Conservation (phyloP, 2,329 filamentous ascomycete species). For the Penicillium fuscoglaucum region DNA sequence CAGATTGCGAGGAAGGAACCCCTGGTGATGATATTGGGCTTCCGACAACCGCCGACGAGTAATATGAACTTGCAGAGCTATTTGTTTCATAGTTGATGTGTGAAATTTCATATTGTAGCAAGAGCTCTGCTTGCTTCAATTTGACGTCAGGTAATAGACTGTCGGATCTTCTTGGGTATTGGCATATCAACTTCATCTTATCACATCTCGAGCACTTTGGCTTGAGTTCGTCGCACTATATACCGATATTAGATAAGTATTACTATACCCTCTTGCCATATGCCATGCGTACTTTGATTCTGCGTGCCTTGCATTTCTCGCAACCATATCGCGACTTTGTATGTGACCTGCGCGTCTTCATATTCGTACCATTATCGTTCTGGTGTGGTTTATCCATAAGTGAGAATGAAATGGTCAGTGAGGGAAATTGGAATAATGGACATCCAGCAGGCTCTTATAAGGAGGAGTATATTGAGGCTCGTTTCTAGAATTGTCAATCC, state of each 20-base stretch:
- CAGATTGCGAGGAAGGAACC: neutral
- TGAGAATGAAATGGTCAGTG: neutral
- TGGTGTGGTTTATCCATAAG: neutral
- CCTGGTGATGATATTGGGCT: neutral
- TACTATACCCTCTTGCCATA: neutral
- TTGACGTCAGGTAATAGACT: neutral
- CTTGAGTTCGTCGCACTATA: conserved; percentile 1
- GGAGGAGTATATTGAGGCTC: too few relatives aligned
- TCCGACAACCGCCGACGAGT: neutral
- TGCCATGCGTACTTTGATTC: conserved; percentile 1
- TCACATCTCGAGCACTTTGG: conserved; percentile 5
- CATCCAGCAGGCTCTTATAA: too few relatives aligned
- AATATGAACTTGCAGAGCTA: neutral
- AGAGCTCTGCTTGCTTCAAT: neutral
- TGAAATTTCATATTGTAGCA: neutral
- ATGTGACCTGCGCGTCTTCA: conserved; percentile 1
- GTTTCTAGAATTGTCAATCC: too few relatives aligned
- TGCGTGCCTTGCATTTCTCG: conserved; percentile 4
- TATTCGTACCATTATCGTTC: neutral
- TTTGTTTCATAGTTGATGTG: neutral
- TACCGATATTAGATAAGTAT: neutral
- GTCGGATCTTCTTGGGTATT: neutral
- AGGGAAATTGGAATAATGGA: too few relatives aligned
- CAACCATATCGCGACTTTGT: conserved; percentile 3
- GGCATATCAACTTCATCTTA: neutral